phyloP scores from a whole-genome alignment of 169 alveolate species.

The Eimeria brunetti region DNA sequence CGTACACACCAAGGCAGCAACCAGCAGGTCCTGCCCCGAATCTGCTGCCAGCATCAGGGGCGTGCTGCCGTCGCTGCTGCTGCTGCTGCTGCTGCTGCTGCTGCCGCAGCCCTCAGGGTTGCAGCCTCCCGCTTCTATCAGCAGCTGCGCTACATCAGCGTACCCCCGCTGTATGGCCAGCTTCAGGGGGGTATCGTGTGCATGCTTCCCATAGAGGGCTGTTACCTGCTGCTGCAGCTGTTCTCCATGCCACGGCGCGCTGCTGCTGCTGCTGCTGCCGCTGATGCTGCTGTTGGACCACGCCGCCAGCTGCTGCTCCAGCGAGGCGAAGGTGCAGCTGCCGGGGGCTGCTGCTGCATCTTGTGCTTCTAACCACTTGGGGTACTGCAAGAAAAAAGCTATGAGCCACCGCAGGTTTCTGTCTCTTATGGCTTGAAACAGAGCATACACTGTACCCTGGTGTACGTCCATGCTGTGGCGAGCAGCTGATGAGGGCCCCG shows the following conservation, averaged over 20 bases:
- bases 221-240: slow-evolving; percentile 60
- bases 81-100: slow-evolving; percentile 74
- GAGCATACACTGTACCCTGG: slow-evolving; percentile 60
- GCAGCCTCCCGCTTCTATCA: slow-evolving; percentile 85
- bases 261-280: slow-evolving; percentile 45
- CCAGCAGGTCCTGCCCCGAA: slow-evolving; percentile 87
- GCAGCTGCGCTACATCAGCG: slow-evolving; percentile 84
- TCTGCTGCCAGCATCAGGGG: slow-evolving; percentile 93
- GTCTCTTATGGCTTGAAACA: slow-evolving; percentile 30
- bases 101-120: slow-evolving; percentile 84
- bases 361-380: slow-evolving; percentile 46
- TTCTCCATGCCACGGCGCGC: slow-evolving; percentile 35
- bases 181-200: slow-evolving; percentile 86
- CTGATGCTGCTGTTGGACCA: not conserved
- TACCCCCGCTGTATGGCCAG: slow-evolving; percentile 87
- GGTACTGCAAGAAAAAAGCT: slow-evolving; percentile 6
- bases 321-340: slow-evolving; percentile 66
- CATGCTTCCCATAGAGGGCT: slow-evolving; percentile 32
- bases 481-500: not conserved
- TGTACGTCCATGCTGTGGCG: slow-evolving; percentile 20
- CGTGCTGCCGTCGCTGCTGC: slow-evolving; percentile 82
- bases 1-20: slow-evolving; percentile 85
- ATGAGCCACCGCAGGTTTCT: slow-evolving; percentile 47
- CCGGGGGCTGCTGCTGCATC: slow-evolving; percentile 67
- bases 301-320: slow-evolving; percentile 40